Evolutionary conservation across 495 filamentous ascomycete genomes (phyloP), one percentile per base, ranked within the genome.

Genomic region (Jackrogersella minutella): DNA sequence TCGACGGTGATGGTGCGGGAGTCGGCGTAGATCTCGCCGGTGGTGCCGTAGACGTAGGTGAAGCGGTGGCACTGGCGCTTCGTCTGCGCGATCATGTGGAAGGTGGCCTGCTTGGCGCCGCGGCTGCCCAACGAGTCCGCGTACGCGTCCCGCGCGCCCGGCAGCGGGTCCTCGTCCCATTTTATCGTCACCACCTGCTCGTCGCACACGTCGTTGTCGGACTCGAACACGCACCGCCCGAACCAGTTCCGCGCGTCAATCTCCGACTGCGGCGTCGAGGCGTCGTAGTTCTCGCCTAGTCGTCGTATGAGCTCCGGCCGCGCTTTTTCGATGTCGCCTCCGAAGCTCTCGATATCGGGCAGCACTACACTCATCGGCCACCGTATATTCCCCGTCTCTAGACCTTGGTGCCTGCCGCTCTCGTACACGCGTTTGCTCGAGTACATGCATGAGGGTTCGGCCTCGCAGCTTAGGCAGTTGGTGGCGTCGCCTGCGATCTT

Each of bases 71-170:
- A 97, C 43, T 96, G 90, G 73, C 85, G 86, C 75, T 95, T 88
- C 0, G 94, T 96, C 43, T 91, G 89, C 3, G 93, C 93, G 19
- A 93, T 88, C 95, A 98, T 97, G 73, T 97, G 94, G 76, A 98
- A 90, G 5, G 85, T 86, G 0, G 96, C 95, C 13, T 88, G 93
- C 76, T 97, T 98, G 10, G 91, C 85, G 5, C 86, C 87, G 53
- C 86, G 84, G 31, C 79, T 80, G 10, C 68, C 68, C 17, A 75
- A 49, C 1, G 58, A 46, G 24, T 71, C 73, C 1, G 53, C 40
- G 21, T 26, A 22, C 2, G 50, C 13, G 24, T 19, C 6, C 5
- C 21, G 24, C 2, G 43, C 14, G 14, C 57, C 14, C 2, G 69
- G 46, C 17, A 82, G 41, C 0, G 80, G 80, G 57, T 90, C 87